Conservation (phyloP, 345 rosid genomes). For the Linum trigynum region DNA sequence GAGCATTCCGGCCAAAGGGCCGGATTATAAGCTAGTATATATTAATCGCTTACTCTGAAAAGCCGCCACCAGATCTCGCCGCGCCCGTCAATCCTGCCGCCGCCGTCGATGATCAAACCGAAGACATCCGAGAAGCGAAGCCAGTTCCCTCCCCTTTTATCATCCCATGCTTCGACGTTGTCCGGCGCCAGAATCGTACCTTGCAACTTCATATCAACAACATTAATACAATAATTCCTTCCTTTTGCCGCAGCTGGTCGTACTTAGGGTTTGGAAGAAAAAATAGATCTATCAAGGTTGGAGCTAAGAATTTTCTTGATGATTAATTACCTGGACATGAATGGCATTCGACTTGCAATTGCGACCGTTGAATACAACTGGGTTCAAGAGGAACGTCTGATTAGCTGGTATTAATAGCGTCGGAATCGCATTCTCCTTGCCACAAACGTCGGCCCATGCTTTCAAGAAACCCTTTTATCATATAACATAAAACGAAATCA, state of each 20-base stretch:
- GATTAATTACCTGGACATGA: constrained; percentile 22
- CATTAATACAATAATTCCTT: background rate
- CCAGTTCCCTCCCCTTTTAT: constrained; percentile 21
- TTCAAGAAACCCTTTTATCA: no score
- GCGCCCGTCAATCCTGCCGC: constrained; percentile 30
- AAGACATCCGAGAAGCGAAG: constrained; percentile 18
- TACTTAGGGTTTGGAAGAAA: background rate
- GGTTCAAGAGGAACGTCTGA: constrained; percentile 25
- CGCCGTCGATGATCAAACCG: constrained; percentile 24
- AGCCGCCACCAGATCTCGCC: constrained; percentile 37
- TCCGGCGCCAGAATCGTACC: constrained; percentile 25
- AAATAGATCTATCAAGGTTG: background rate
- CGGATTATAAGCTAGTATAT: no score
- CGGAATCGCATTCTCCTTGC: no score
- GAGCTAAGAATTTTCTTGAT: background rate
- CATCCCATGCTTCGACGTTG: constrained; percentile 21
- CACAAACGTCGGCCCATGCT: no score
- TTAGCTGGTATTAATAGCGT: background rate
- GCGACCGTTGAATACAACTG: constrained; percentile 30
- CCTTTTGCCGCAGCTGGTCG: background rate
- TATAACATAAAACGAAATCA: no score
- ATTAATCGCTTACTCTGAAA: background rate
- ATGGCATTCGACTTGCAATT: constrained; percentile 23
- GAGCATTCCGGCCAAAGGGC: no score
- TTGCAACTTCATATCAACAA: constrained; percentile 5